Evolutionary conservation across 2,329 filamentous ascomycete genomes (phyloP).

Genomic region (Gnomoniopsis smithogilvyi): DNA sequence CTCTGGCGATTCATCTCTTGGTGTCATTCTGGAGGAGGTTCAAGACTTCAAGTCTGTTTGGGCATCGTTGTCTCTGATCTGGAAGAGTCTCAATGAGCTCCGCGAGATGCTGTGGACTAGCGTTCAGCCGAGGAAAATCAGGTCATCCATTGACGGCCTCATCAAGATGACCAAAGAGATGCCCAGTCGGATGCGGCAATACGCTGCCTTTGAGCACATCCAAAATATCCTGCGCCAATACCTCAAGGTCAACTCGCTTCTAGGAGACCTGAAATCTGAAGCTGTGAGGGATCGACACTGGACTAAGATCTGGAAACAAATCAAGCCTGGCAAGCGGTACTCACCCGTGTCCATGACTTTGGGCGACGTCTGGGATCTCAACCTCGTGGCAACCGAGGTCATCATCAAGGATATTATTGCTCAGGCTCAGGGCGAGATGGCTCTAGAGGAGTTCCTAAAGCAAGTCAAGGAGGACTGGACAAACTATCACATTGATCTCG

Average conservation of each 20-base stretch:
- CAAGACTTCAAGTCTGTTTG: constrained; percentile 99
- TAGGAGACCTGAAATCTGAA: constrained; percentile 92
- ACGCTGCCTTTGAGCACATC: constrained; percentile 98
- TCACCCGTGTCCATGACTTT: constrained; percentile 92
- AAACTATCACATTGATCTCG: constrained; percentile 88
- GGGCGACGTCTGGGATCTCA: constrained; percentile 98
- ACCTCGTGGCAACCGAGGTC: constrained; percentile 80
- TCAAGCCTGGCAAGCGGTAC: constrained; percentile 90
- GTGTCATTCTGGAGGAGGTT: constrained; percentile 88
- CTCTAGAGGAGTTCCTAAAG: constrained; percentile 93
- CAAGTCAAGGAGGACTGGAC: constrained; percentile 97
- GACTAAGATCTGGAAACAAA: constrained; percentile 94
- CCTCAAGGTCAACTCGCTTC: constrained; percentile 83
- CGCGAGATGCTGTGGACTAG: constrained; percentile 92
- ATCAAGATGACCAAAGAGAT: constrained; percentile 99
- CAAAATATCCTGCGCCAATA: constrained; percentile 85
- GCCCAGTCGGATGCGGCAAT: constrained; percentile 98
- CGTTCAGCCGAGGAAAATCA: constrained; percentile 89
- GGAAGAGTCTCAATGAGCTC: constrained; percentile 92
- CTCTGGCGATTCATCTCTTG: constrained; percentile 74
- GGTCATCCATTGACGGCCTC: constrained; percentile 81
- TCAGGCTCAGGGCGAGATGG: constrained; percentile 97
- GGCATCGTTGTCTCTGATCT: constrained; percentile 92
- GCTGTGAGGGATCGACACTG: constrained; percentile 95
- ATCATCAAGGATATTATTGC: constrained; percentile 90